Evolutionary conservation across 1,284 basidiomycete species (phyloP).

Genomic region (Ustilago shanxiensis): DNA sequence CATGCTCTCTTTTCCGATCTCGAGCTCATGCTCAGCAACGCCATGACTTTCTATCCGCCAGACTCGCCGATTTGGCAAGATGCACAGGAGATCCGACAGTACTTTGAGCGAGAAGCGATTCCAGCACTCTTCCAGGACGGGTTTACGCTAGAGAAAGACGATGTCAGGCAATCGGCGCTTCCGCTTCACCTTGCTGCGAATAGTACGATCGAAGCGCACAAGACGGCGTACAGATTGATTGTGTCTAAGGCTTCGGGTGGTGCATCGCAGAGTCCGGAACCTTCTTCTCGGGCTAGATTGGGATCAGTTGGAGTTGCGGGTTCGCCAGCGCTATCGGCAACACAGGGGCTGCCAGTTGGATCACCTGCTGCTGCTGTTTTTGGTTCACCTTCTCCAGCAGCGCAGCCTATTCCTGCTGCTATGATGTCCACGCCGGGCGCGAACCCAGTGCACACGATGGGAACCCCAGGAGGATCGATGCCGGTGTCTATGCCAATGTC

Average conservation of each 20-base stretch:
- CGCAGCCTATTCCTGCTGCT: conserved; percentile 10
- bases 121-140: conserved; percentile 63
- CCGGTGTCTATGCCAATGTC: conserved; percentile 24
- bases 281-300: conserved; percentile 25
- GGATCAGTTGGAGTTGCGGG: conserved; percentile 31
- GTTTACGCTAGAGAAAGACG: conserved; percentile 67
- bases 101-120: conserved; percentile 62
- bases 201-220: conserved; percentile 58
- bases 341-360: conserved; percentile 10
- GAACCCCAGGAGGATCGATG: conserved; percentile 10
- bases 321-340: conserved; percentile 29
- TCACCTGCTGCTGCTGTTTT: conserved; percentile 21
- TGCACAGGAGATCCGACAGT: conserved; percentile 56
- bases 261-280: conserved; percentile 44
- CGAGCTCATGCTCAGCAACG: conserved; percentile 67
- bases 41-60: conserved; percentile 64
- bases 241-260: conserved; percentile 29
- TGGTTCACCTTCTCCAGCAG: conserved; percentile 26
- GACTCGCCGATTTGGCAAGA: conserved; percentile 60
- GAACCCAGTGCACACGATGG: conserved; percentile 1
- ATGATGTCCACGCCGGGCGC: conserved; percentile 14
- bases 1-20: conserved; percentile 62
- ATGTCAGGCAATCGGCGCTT: conserved; percentile 63
- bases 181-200: conserved; percentile 59
- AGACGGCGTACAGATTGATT: conserved; percentile 49